Conservation (phyloP, 1,284 basidiomycete genomes). For the Tetrapyrgos nigripes region DNA sequence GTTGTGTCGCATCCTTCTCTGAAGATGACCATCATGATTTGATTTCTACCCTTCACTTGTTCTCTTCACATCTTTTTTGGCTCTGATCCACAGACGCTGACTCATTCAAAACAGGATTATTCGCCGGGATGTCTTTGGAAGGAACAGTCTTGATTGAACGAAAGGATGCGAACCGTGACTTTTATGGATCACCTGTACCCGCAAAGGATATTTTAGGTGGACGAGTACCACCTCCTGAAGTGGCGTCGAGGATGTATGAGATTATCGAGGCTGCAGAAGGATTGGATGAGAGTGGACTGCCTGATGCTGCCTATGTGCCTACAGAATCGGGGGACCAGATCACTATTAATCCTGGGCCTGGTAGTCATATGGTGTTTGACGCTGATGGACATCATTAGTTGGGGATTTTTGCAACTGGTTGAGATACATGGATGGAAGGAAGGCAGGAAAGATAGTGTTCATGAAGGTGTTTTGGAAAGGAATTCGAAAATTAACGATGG, state of each 20-base stretch:
- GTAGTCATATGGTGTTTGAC: constrained; percentile 70
- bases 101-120: constrained; percentile 79
- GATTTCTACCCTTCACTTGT: not conserved
- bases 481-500: no score
- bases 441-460: no score
- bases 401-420: no score
- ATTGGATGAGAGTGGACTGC: constrained; percentile 80
- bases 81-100: not conserved
- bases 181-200: constrained; percentile 93
- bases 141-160: constrained; percentile 95
- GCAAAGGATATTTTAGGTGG: constrained; percentile 91
- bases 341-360: constrained; percentile 52
- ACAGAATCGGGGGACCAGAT: constrained; percentile 66
- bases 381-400: constrained; percentile 51
- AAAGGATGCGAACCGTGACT: constrained; percentile 93
- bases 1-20: not conserved
- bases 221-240: constrained; percentile 95
- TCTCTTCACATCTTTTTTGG: not conserved
- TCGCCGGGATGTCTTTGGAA: constrained; percentile 94
- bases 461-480: no score
- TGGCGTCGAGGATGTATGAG: constrained; percentile 93
- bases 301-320: constrained; percentile 84
- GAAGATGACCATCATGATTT: not conserved
- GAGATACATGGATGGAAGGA: no score
- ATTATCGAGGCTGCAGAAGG: constrained; percentile 92